These are phyloP conservation scores for Oryza brachyantha DNA, from an alignment of 176 grass and related monocot species.

Conservation along the genomic window DNA sequence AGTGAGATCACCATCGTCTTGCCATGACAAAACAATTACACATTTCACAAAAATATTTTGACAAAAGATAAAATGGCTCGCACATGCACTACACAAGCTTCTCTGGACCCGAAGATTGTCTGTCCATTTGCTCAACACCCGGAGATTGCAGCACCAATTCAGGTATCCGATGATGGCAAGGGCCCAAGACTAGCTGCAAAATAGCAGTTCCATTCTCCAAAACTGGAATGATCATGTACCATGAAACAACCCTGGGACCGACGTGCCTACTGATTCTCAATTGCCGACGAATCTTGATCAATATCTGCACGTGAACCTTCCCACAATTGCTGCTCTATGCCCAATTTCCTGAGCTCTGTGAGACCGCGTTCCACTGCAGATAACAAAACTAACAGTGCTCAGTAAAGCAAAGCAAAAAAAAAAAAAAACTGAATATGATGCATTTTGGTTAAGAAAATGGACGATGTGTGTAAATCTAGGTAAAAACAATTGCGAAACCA, in stretches of 20 bases:
- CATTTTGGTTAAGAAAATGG: background rate
- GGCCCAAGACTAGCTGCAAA: constrained; percentile 19
- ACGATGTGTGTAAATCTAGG: background rate
- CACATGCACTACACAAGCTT: constrained; percentile 33
- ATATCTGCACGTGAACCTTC: constrained; percentile 75
- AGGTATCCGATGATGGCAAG: background rate
- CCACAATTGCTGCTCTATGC: constrained; percentile 87
- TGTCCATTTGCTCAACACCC: background rate
- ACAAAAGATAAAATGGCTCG: constrained; percentile 26
- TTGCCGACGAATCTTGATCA: constrained; percentile 55
- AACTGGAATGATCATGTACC: constrained; percentile 29
- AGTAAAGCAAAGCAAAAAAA: constrained; percentile 17
- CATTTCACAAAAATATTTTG: constrained; percentile 47
- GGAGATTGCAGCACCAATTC: background rate
- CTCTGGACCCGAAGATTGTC: constrained; percentile 25
- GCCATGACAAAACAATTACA: constrained; percentile 23
- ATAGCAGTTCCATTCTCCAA: constrained; percentile 36
- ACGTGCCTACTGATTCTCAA: constrained; percentile 43
- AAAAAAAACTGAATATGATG: background rate
- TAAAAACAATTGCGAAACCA: background rate
- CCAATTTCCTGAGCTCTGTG: constrained; percentile 82
- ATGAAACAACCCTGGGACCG: constrained; percentile 16
- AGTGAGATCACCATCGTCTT: constrained; percentile 28
- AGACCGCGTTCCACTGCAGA: constrained; percentile 93
- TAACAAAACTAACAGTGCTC: constrained; percentile 14